phyloP scores from a whole-genome alignment of 768 basidiomycete species.

The Cubamyces lactineus region DNA sequence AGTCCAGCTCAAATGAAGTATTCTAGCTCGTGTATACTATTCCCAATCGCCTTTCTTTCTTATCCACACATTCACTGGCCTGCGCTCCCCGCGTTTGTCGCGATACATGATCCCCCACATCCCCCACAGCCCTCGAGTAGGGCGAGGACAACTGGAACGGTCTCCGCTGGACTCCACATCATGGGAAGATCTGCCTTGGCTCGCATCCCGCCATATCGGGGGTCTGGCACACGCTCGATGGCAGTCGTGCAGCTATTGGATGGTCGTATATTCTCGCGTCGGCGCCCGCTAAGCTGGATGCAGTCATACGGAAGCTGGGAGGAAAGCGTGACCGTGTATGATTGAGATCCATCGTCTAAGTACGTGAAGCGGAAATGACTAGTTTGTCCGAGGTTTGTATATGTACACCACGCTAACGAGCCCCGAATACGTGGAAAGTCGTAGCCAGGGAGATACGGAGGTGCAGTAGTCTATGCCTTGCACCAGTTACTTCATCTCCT shows the following conservation, averaged over 20 bases:
- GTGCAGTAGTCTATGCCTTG: constrained; percentile 79
- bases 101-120: not conserved
- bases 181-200: constrained; percentile 12
- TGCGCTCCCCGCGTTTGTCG: not conserved
- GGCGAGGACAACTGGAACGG: not conserved
- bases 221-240: not conserved
- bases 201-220: not conserved
- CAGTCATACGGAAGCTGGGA: not conserved
- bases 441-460: constrained; percentile 85
- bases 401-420: constrained; percentile 90
- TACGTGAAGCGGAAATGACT: constrained; percentile 1
- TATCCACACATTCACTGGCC: too few species aligned
- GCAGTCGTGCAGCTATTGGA: not conserved
- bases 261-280: not conserved
- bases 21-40: too few species aligned
- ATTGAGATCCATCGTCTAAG: constrained; percentile 16
- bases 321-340: not conserved
- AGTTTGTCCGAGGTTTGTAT: constrained; percentile 52
- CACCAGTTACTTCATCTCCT: constrained; percentile 89
- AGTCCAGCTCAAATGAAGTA: not conserved
- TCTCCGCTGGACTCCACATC: constrained; percentile 5
- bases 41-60: too few species aligned
- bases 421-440: constrained; percentile 60
- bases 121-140: not conserved
- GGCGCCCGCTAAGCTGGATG: constrained; percentile 6